phyloP scores from a whole-genome alignment of 2,329 filamentous ascomycete species.

The Cladophialophora bantiana region DNA sequence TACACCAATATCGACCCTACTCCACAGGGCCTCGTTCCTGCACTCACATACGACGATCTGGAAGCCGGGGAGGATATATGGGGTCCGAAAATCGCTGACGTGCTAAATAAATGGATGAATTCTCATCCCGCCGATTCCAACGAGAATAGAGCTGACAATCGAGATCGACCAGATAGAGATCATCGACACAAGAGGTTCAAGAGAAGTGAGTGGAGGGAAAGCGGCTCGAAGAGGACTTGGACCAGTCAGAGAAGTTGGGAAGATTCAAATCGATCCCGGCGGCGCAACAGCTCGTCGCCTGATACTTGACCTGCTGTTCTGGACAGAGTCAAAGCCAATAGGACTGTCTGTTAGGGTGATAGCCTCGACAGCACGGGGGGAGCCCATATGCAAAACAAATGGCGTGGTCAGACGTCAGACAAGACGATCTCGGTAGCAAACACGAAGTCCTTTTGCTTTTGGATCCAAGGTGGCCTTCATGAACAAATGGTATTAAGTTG shows the following conservation, averaged over 20 bases:
- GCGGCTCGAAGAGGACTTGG: slow-evolving; percentile 27
- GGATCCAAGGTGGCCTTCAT: too few relatives aligned
- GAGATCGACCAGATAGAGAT: slow-evolving; percentile 21
- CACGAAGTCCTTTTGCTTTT: too few relatives aligned
- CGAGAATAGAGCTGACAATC: slow-evolving; percentile 23
- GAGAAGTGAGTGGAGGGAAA: slow-evolving; percentile 7
- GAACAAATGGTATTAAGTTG: too few relatives aligned
- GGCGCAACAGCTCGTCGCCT: slow-evolving; percentile 37
- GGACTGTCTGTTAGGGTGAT: neutral
- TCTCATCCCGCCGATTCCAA: slow-evolving; percentile 43
- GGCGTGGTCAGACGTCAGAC: too few relatives aligned
- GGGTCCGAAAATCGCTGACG: slow-evolving; percentile 73
- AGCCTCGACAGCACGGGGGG: too few relatives aligned
- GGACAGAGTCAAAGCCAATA: neutral
- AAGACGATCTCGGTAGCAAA: too few relatives aligned
- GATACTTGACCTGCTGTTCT: slow-evolving; percentile 3
- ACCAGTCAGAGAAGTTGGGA: slow-evolving; percentile 13
- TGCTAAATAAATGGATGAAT: slow-evolving; percentile 62
- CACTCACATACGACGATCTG: slow-evolving; percentile 80
- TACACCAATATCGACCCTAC: slow-evolving; percentile 56
- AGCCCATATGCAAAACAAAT: too few relatives aligned
- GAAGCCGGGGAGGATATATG: slow-evolving; percentile 79
- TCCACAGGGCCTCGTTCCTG: slow-evolving; percentile 58
- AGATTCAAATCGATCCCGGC: neutral
- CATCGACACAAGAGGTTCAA: slow-evolving; percentile 14